Evolutionary conservation across 345 rosid genomes (phyloP), one percentile per base, ranked within the genome.

Genomic region (Zanthoxylum bungeanum): DNA sequence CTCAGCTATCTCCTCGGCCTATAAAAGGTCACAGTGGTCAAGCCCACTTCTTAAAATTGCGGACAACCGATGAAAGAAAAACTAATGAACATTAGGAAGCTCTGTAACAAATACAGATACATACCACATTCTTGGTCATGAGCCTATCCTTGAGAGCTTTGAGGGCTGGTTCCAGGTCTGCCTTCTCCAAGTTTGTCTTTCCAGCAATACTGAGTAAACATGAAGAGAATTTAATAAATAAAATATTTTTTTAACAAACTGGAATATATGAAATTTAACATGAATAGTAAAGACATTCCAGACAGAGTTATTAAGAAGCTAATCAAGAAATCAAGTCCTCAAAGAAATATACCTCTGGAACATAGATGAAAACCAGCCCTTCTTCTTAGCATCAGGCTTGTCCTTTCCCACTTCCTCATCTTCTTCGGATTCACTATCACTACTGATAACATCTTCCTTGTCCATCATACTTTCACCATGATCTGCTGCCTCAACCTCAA

Each of bases 381-480:
- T 95, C 77, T 86, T 89, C 89, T 89, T 89, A 58, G 87, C 79
- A 72, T 89, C 92, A 57, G 85, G 85, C 82, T 87, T 85, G 64
- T 80, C 90, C 42, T 85, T 86, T 49, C 71, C 86, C 75, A 73
- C 83, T 34, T 88, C 88, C 57, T 90, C 87, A 60, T 87, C 96
- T 63, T 83, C 94, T 80, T 93, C 99, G 77, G 73, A 75, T 75
- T 92, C 97, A 73, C 89, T 87, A 47, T 91, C 99, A 81, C 97
- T 91, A 64, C 97, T 88, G 28, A 93, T 19, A 78, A 89, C 69
- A 83, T 95, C 99, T 75, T 92, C 98, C 66, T 88, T 78, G 68
- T 95, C 99, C 99, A 95, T 95, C 99, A 95, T 91, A 82, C 99
- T 95, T 79, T 89, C 93, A 60, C 98, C 99, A 62, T 87, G 91